phyloP scores from a whole-genome alignment of 106 monocot species.

The Chionographis japonica region DNA sequence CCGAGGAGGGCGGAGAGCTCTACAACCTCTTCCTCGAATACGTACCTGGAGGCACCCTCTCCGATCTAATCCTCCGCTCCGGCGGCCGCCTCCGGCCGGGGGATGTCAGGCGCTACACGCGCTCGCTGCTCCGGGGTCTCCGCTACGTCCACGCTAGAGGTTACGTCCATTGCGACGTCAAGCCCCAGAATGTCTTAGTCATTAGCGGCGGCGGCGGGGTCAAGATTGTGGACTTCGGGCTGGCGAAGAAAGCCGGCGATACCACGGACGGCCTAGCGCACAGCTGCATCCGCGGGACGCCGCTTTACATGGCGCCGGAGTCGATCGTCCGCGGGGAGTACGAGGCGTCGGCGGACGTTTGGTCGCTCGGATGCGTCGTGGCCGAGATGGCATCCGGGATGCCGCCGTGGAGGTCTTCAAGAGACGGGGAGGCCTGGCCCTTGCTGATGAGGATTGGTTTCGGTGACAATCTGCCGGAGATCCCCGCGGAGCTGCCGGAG shows the following conservation, averaged over 20 bases:
- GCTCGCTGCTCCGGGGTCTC: background rate
- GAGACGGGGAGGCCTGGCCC: background rate
- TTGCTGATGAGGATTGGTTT: slow-evolving; percentile 14
- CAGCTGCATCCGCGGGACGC: slow-evolving; percentile 33
- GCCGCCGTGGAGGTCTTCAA: slow-evolving; percentile 21
- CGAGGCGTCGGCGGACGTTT: slow-evolving; percentile 42
- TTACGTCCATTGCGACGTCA: slow-evolving; percentile 18
- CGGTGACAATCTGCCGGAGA: slow-evolving; percentile 9
- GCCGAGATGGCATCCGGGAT: slow-evolving; percentile 49
- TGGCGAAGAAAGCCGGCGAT: slow-evolving; percentile 6
- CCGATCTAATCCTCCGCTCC: too few species aligned
- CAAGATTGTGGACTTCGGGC: slow-evolving; percentile 19
- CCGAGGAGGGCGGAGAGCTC: too few species aligned
- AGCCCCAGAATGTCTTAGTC: slow-evolving; percentile 13
- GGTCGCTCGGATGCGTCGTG: slow-evolving; percentile 55
- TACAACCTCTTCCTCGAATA: too few species aligned
- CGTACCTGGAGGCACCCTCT: too few species aligned
- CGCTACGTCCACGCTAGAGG: background rate
- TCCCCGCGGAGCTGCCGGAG: slow-evolving; percentile 18
- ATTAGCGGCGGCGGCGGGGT: background rate
- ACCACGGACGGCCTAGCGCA: background rate
- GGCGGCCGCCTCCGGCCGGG: too few species aligned
- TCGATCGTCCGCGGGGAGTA: slow-evolving; percentile 24
- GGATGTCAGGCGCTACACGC: background rate
- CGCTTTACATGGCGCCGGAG: slow-evolving; percentile 67